Percentiles rank a stretch among this genome's conserved stretches.
These are phyloP conservation scores for Mycena haematopus DNA, from an alignment of 768 basidiomycete genomes.

Conservation along the genomic window DNA sequence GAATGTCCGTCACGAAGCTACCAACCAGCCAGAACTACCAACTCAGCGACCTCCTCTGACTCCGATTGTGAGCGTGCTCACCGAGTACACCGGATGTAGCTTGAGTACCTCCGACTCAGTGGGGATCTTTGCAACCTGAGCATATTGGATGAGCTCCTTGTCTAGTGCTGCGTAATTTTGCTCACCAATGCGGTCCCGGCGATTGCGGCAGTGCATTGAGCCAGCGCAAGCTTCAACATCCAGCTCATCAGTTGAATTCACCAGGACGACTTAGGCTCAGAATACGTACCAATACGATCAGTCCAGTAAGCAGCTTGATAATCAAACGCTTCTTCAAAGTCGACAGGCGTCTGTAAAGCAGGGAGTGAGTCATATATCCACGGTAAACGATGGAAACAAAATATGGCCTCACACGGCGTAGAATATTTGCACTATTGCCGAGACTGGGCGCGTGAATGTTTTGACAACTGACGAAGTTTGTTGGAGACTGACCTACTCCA, in stretches of 20 bases:
- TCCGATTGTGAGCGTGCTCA: not conserved
- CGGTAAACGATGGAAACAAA: slow-evolving; percentile 6
- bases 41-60: slow-evolving; percentile 7
- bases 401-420: slow-evolving; percentile 12
- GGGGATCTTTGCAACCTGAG: slow-evolving; percentile 5
- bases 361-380: not conserved
- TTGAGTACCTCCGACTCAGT: not conserved
- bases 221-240: slow-evolving; percentile 8
- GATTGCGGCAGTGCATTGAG: slow-evolving; percentile 3
- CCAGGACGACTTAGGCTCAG: not conserved
- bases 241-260: slow-evolving; percentile 1
- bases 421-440: slow-evolving; percentile 14
- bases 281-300: slow-evolving; percentile 12
- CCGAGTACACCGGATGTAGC: slow-evolving; percentile 4
- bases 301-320: slow-evolving; percentile 5
- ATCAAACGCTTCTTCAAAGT: not conserved
- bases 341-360: slow-evolving; percentile 4
- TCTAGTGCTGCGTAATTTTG: slow-evolving; percentile 4
- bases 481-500: slow-evolving; percentile 9
- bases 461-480: slow-evolving; percentile 7
- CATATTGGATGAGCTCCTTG: slow-evolving; percentile 1
- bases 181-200: slow-evolving; percentile 4
- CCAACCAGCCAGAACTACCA: slow-evolving; percentile 34
- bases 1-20: slow-evolving; percentile 35
- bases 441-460: slow-evolving; percentile 1